Evolutionary conservation across 1,284 basidiomycete species (phyloP), one percentile per base, ranked within the genome.

Genomic region (Tilletia caries): DNA sequence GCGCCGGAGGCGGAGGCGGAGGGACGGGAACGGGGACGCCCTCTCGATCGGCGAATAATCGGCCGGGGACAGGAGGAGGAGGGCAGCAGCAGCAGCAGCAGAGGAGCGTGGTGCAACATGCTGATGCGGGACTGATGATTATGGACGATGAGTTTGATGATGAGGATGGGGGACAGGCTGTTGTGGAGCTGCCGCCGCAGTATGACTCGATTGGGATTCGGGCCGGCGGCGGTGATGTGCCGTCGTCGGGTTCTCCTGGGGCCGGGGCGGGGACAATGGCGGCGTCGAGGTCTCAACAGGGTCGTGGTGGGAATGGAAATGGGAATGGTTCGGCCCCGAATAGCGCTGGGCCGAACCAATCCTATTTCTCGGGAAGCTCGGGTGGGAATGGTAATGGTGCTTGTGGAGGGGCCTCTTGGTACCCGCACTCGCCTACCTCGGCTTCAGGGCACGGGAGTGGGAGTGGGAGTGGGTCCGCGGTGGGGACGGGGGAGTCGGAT

Each of bases 151-250:
- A 68, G n/a, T 66, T 71, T 43, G 67, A 75, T 33, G 76, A 73
- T n/a, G 76, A 75, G 44, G 76, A 72, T 52, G 65, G 67, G 18
- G 70, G 71, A 41, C 65, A 68, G 25, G 64, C 71, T 1, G 66
- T 65, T 15, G 72, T 77, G 65, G 77, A 79, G 65, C 66, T 79
- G 20, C 77, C 77, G 3, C 77, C 77, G 29, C 72, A 77, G 68
- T 79, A 79, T 62, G 75, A 77, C 25, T 70, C 73, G 15, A 72
- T 79, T 18, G 37, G 23, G 64, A 25, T n/a, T 34, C 34, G 37
- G 37, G 37, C 15, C 37, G 37, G 10, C 37, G 37, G 18, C 48
- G 48, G 23, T 50, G 48, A n/a, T 50, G 41, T 44, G 18, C 41
- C 41, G 18, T 44, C 18, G 10, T 44, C 18, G 10, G 41, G 10